Percentiles rank a stretch among this genome's conserved stretches.
phyloP scores from a whole-genome alignment of 345 rosid genomes.

The Bruguiera sexangula region DNA sequence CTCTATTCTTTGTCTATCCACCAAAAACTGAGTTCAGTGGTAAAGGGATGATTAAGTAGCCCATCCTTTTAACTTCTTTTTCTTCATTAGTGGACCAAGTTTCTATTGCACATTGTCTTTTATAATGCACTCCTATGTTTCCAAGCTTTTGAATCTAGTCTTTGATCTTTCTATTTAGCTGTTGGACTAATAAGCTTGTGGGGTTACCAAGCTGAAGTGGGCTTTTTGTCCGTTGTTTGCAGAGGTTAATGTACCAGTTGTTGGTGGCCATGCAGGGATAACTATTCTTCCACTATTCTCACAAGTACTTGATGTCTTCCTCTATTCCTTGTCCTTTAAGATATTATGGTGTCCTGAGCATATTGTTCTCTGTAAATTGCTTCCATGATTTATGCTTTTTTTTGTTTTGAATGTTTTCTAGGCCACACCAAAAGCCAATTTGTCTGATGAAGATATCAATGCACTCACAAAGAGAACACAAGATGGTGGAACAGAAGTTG shows the following conservation, averaged over 20 bases:
- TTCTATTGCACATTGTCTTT: too few species aligned
- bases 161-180: background rate
- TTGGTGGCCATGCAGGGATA: constrained; percentile 87
- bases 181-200: background rate
- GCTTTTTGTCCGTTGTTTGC: constrained; percentile 12
- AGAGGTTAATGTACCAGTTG: constrained; percentile 77
- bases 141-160: background rate
- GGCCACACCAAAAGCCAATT: constrained; percentile 78
- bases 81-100: too few species aligned
- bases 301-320: constrained; percentile 40
- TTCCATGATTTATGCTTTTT: background rate
- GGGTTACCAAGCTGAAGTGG: background rate
- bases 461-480: constrained; percentile 85
- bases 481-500: constrained; percentile 92
- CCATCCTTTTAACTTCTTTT: too few species aligned
- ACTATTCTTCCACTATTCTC: constrained; percentile 81
- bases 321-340: background rate
- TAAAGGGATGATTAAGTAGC: too few species aligned
- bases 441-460: constrained; percentile 50
- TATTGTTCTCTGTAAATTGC: background rate
- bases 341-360: background rate
- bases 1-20: background rate
- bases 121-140: background rate
- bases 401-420: constrained; percentile 17
- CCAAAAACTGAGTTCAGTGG: too few species aligned